Base-by-base conservation (phyloP, 805 yeast genomes). In the Yarrowia alimentaria region DNA sequence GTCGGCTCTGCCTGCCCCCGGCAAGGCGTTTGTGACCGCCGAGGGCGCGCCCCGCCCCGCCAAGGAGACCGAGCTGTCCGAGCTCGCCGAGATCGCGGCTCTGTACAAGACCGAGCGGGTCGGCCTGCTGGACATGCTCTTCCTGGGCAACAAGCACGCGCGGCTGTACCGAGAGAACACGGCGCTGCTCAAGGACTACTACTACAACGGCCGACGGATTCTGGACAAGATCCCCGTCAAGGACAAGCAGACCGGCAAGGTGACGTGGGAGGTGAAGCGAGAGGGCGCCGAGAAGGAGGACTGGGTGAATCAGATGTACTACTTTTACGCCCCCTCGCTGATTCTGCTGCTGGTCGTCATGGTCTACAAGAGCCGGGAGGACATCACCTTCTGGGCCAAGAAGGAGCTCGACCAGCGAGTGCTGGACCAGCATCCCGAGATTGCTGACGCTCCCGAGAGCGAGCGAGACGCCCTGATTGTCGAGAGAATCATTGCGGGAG, bases 221-320 rank as follows among this genome's bases (percentile, higher is more conserved):
- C 75, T 87, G 57, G 95, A 86, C 66, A 86, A 86, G 68, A 78
- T 86, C 54, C 95, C 95, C 34, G 85, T 78, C 64, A 85, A 81
- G 68, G 93, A 84, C 67, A 80, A 83, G 33, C 71, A 79, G 30
- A 81, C 86, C 13, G 95, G 95, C 28, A 83, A 80, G 60, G 76
- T 85, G 60, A 79, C 80, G 61, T 86, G 93, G 94, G 76, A 79
- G 60, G 69, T 85, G 52, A 80, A 87, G 37, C 75, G 93, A 56
- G 88, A 80, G 63, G 50, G 50, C 20, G 78, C 81, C 50, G 80
- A 77, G 60, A 80, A 80, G 62, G 94, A 86, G 69, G 94, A 94
- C 42, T 86, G 95, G 95, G 95, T 87, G 64, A 72, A 73, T 56
- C 73, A 85, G 51, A 80, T 81, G 60, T 85, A 81, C 69, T 82